A percentile compares a stretch with the other conserved stretches of the same genome.
Evolutionary conservation across 2,329 filamentous ascomycete genomes (phyloP).

Genomic region (Colletotrichum abscissum): DNA sequence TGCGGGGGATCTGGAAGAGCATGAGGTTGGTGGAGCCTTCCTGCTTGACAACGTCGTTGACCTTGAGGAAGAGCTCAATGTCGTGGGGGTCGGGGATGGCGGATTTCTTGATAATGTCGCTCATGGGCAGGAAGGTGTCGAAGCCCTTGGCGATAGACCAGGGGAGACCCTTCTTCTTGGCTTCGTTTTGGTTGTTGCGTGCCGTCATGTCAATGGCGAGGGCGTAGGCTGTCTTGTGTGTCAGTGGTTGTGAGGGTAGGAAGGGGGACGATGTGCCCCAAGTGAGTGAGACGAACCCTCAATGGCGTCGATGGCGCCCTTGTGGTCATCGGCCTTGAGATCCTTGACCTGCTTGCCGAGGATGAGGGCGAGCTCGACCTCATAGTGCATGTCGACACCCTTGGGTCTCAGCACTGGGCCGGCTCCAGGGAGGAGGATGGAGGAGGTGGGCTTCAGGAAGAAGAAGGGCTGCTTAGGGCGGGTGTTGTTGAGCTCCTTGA

Average conservation of each 20-base stretch:
- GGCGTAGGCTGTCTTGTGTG: constrained; percentile 74
- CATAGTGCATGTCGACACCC: constrained; percentile 90
- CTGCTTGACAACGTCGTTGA: constrained; percentile 85
- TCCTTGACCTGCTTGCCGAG: constrained; percentile 86
- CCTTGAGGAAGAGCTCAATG: constrained; percentile 84
- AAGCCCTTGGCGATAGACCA: constrained; percentile 98
- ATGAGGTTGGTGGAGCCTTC: constrained; percentile 92
- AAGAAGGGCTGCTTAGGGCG: constrained; percentile 97
- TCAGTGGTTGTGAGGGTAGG: constrained; percentile 7
- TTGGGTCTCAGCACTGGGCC: constrained; percentile 85
- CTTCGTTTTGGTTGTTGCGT: constrained; percentile 94
- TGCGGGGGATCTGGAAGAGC: constrained; percentile 89
- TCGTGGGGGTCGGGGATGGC: constrained; percentile 89
- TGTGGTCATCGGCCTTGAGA: constrained; percentile 77
- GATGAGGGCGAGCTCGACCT: constrained; percentile 92
- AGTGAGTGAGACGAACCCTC: constrained; percentile 66
- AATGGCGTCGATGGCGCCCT: constrained; percentile 85
- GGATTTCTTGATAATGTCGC: constrained; percentile 81
- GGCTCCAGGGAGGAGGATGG: constrained; percentile 81
- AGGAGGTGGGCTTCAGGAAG: constrained; percentile 94
- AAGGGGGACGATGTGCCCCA: not conserved
- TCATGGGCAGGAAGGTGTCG: constrained; percentile 95
- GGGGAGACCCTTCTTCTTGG: constrained; percentile 95
- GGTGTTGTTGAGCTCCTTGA: constrained; percentile 88
- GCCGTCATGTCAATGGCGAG: constrained; percentile 98